phyloP scores from a whole-genome alignment of 192 early-diverging fungal species.

The Coemansia sp. region DNA sequence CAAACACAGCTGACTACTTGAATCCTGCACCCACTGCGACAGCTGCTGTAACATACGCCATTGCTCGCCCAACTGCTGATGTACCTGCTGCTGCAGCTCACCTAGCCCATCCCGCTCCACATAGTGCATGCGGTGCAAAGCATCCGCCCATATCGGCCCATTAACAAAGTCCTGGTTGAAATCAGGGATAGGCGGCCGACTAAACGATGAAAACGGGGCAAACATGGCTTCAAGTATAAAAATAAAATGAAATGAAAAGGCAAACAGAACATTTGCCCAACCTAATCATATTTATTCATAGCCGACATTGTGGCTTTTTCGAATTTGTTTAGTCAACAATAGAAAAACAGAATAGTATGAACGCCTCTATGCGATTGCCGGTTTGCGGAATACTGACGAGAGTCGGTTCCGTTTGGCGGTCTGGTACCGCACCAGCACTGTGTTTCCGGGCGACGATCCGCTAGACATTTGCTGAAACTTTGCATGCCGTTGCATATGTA shows the following conservation, averaged over 20 bases:
- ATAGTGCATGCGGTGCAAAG: slow-evolving; percentile 11
- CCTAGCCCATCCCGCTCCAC: slow-evolving; percentile 6
- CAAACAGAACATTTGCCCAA: not conserved
- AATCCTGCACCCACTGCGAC: slow-evolving; percentile 29
- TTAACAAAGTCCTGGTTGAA: slow-evolving; percentile 8
- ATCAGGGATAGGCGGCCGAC: slow-evolving; percentile 2
- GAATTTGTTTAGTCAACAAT: not conserved
- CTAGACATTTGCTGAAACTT: not conserved
- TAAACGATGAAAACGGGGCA: not conserved
- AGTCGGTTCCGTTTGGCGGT: slow-evolving; percentile 30
- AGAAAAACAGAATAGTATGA: not conserved
- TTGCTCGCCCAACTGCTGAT: slow-evolving; percentile 44
- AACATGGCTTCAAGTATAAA: slow-evolving; percentile 1
- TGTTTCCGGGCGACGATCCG: slow-evolving; percentile 3
- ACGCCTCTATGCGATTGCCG: not conserved
- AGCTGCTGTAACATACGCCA: slow-evolving; percentile 41
- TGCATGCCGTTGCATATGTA: slow-evolving; percentile 18
- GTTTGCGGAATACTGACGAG: slow-evolving; percentile 25
- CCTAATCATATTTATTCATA: too few relatives aligned
- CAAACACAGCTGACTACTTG: slow-evolving; percentile 26
- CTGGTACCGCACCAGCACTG: slow-evolving; percentile 24
- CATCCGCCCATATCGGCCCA: slow-evolving; percentile 7
- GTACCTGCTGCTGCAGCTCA: slow-evolving; percentile 28
- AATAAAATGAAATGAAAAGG: not conserved
- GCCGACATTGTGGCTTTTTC: too few relatives aligned